phyloP scores from a whole-genome alignment of 768 basidiomycete genomes.

The Mycena vitilis region DNA sequence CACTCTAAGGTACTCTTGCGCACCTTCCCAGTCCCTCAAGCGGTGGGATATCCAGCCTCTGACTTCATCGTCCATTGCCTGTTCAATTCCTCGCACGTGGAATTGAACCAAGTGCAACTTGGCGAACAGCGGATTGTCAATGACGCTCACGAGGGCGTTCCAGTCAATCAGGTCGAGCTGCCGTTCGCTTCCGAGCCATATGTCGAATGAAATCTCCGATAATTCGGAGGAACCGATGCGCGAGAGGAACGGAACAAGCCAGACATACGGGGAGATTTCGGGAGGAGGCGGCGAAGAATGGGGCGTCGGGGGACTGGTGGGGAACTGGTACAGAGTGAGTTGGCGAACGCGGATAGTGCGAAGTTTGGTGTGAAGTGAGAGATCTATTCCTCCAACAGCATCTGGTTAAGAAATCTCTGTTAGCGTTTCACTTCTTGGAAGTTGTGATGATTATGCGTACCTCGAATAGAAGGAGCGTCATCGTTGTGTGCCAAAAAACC shows the following conservation, averaged over 20 bases:
- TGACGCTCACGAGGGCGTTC: constrained; percentile 39
- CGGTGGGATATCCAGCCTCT: constrained; percentile 43
- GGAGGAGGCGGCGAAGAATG: constrained; percentile 25
- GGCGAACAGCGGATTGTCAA: constrained; percentile 32
- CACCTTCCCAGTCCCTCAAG: constrained; percentile 35
- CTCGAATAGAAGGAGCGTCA: constrained; percentile 32
- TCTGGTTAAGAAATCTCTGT: constrained; percentile 29
- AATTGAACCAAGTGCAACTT: constrained; percentile 39
- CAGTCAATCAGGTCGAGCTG: constrained; percentile 50
- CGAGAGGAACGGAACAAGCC: constrained; percentile 45
- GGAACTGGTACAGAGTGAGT: constrained; percentile 50
- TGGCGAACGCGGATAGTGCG: constrained; percentile 44
- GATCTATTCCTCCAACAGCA: constrained; percentile 38
- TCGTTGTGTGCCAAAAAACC: constrained; percentile 43
- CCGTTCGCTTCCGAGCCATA: constrained; percentile 49
- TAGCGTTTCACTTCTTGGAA: background rate
- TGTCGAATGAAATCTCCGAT: constrained; percentile 39
- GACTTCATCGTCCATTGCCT: constrained; percentile 41
- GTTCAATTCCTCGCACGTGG: constrained; percentile 47
- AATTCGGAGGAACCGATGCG: constrained; percentile 39
- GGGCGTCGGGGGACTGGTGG: constrained; percentile 30
- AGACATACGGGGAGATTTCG: constrained; percentile 39
- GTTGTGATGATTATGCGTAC: constrained; percentile 11
- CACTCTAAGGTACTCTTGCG: constrained; percentile 26
- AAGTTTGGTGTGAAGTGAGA: constrained; percentile 42